Conservation (phyloP, 805 yeast genomes). For the Nakazawaea ambrosiae region DNA sequence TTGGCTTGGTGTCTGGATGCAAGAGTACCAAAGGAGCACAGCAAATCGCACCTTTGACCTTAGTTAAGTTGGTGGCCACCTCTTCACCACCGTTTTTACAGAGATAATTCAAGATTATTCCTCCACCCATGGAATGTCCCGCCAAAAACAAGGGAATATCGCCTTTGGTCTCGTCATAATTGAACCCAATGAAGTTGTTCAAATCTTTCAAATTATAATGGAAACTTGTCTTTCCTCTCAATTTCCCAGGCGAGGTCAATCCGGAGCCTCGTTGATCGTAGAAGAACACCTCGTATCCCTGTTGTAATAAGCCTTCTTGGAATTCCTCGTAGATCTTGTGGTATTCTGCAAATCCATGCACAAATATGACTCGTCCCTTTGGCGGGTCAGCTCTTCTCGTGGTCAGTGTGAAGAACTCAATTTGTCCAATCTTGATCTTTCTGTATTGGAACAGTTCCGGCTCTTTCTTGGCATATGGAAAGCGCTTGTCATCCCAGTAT, state of each 20-base stretch:
- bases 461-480: slow-evolving; percentile 1
- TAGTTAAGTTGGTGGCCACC: slow-evolving; percentile 12
- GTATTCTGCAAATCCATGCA: slow-evolving; percentile 71
- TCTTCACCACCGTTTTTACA: slow-evolving; percentile 42
- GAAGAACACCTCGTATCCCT: slow-evolving; percentile 59
- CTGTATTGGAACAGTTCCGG: not conserved
- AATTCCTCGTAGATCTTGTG: slow-evolving; percentile 40
- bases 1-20: slow-evolving; percentile 57
- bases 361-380: slow-evolving; percentile 50
- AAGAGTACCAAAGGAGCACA: slow-evolving; percentile 56
- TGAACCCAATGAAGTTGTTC: slow-evolving; percentile 45
- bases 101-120: slow-evolving; percentile 56
- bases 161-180: slow-evolving; percentile 27
- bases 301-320: slow-evolving; percentile 42
- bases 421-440: slow-evolving; percentile 7
- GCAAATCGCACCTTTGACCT: slow-evolving; percentile 39
- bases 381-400: slow-evolving; percentile 3
- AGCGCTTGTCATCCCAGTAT: slow-evolving; percentile 5
- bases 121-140: slow-evolving; percentile 86
- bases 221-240: slow-evolving; percentile 53
- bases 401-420: slow-evolving; percentile 7
- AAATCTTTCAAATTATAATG: slow-evolving; percentile 49
- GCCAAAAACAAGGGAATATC: slow-evolving; percentile 39
- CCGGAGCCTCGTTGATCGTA: slow-evolving; percentile 80
- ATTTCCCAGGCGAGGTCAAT: slow-evolving; percentile 42